A percentile compares a stretch with the other conserved stretches of the same genome.
phyloP scores from a whole-genome alignment of 169 alveolate species.

The Plasmodium fragile region DNA sequence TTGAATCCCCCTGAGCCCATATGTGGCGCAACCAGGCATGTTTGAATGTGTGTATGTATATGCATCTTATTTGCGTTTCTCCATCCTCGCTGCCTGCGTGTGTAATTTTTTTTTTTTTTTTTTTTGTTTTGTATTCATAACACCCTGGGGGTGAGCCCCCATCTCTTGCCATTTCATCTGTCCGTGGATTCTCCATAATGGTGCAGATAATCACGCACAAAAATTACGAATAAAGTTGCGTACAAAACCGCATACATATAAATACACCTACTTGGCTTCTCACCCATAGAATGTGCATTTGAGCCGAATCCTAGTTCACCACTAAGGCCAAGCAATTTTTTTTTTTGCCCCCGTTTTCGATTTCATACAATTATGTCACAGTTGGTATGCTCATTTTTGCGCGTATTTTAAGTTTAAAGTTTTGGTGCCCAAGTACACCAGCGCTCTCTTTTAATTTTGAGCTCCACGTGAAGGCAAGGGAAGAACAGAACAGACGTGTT shows the following conservation, averaged over 20 bases:
- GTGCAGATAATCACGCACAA: not conserved
- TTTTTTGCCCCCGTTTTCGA: not conserved
- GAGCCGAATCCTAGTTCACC: not conserved
- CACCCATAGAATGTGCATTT: not conserved
- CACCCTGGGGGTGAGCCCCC: not conserved
- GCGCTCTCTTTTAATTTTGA: not conserved
- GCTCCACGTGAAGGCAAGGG: not conserved
- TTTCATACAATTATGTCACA: not conserved
- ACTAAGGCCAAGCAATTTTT: not conserved
- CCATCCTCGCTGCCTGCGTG: not conserved
- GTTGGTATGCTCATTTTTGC: not conserved
- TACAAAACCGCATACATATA: not conserved
- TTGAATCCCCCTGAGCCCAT: not conserved
- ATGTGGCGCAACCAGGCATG: not conserved
- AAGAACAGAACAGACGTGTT: not conserved
- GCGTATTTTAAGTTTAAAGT: not conserved
- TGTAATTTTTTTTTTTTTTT: not conserved
- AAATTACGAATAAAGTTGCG: no score
- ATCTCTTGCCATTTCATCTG: not conserved
- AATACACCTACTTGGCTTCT: not conserved
- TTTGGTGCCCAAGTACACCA: not conserved
- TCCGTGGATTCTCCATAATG: not conserved
- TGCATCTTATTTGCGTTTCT: not conserved
- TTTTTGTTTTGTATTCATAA: slow-evolving; percentile 3
- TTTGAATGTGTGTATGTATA: not conserved